Evolutionary conservation across 495 filamentous ascomycete genomes (phyloP).

Genomic region (Aspergillus indologenus): DNA sequence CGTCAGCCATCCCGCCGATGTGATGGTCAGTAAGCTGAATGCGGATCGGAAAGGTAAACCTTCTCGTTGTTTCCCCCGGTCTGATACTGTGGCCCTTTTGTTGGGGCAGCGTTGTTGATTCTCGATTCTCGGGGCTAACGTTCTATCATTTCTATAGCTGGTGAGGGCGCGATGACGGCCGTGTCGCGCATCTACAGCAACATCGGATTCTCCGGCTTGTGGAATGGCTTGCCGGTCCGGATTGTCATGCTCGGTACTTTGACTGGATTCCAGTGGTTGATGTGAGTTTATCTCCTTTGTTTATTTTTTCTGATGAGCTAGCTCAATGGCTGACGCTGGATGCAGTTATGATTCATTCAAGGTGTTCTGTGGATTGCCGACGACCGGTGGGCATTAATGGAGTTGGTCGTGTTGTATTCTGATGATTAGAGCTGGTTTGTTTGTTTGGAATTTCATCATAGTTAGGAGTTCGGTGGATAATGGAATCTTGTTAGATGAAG

Average conservation of each 20-base stretch:
- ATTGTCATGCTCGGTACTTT: slow-evolving; percentile 64
- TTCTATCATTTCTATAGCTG: slow-evolving; percentile 38
- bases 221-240: slow-evolving; percentile 65
- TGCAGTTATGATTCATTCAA: slow-evolving; percentile 70
- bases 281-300: slow-evolving; percentile 38
- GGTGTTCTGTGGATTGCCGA: slow-evolving; percentile 66
- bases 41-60: slow-evolving; percentile 57
- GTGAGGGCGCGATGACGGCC: slow-evolving; percentile 59
- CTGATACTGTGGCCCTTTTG: too few relatives aligned
- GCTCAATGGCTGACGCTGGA: slow-evolving; percentile 15
- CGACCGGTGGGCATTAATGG: slow-evolving; percentile 57
- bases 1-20: slow-evolving; percentile 63
- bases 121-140: too few relatives aligned
- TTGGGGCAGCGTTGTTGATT: slow-evolving; percentile 4
- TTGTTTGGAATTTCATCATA: background rate
- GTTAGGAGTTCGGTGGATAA: background rate
- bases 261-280: slow-evolving; percentile 74
- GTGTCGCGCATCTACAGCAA: slow-evolving; percentile 67
- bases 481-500: background rate
- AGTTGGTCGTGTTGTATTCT: background rate
- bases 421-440: background rate
- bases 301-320: background rate
- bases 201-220: slow-evolving; percentile 66
- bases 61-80: background rate
- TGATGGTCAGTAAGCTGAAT: slow-evolving; percentile 73